Base-by-base conservation (phyloP, 1,284 basidiomycete species). In the Ustilago lituana region DNA sequence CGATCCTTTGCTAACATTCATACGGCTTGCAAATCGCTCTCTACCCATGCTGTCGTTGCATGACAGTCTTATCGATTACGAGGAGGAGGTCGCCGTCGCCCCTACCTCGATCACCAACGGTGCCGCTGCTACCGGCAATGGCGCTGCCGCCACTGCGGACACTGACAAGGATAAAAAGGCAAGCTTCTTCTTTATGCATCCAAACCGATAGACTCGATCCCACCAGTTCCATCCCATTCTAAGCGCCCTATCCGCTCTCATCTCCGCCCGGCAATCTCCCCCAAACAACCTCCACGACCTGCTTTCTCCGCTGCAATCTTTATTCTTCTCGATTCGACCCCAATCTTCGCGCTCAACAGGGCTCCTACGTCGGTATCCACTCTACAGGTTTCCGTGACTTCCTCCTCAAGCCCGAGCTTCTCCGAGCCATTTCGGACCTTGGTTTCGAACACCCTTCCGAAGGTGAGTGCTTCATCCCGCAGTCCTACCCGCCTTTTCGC, bases 361-460 rank as follows among this genome's bases (percentile, higher is more conserved):
- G 78, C 37, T 80, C 79, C 52, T 82, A 82, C 60, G 80, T 80
- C 58, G 80, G 80, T 52, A 79, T 82, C 64, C 80, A 82, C 68
- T 82, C 80, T 46, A 82, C 80, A 37, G 80, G 80, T 67, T 82
- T 82, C 79, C 76, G 80, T 40, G 94, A 98, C 84, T 98, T 98
- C 86, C 86, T 98, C 80, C 86, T 98, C 84, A 98, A 97, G 87
- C 92, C 94, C 61, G 96, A 98, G 84, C 85, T 98, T 68, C 87
- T 98, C 78, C 91, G 96, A 76, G 94, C 96, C 52, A 98, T 99
- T 83, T 95, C 93, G 84, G 96, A 99, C 82, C 86, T 98, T 41
- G 96, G 96, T 85, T 99, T 99, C 83, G 96, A 99, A 85, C 96
- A 99, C 85, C 96, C 96, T 51, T 98, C 95, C 46, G 96, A 99